Evolutionary conservation across 148 eudicot species (phyloP).

Genomic region (Rhododendron ovatum): DNA sequence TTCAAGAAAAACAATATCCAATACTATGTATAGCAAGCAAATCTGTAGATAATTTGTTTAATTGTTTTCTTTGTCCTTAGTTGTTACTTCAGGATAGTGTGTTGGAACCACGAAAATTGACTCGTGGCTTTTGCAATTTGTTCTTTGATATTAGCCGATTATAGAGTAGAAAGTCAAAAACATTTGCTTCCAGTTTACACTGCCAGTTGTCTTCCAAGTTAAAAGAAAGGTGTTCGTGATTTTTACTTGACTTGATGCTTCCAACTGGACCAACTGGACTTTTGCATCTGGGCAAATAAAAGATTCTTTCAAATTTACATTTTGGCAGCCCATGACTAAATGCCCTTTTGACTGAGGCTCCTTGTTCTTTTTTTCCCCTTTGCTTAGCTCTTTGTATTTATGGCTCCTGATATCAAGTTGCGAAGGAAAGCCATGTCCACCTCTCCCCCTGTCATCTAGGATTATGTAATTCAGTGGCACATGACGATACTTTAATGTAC

Average conservation of each 20-base stretch:
- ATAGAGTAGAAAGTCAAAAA: not conserved
- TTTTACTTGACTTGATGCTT: not conserved
- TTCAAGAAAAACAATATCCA: not conserved
- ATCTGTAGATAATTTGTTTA: not conserved
- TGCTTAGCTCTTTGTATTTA: not conserved
- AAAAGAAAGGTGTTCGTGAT: not conserved
- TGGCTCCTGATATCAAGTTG: not conserved
- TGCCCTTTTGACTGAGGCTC: not conserved
- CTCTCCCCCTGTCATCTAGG: not conserved
- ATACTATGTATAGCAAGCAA: not conserved
- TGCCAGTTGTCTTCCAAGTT: not conserved
- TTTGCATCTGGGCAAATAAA: constrained; percentile 8
- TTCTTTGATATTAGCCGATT: not conserved
- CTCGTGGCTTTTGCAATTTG: not conserved
- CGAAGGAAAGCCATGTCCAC: not conserved
- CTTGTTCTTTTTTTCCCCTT: not conserved
- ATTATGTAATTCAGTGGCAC: not conserved
- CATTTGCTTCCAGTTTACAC: not conserved
- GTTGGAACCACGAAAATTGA: not conserved
- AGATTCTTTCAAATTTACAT: constrained; percentile 5
- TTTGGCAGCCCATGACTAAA: not conserved
- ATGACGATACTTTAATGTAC: not conserved
- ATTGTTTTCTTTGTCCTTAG: not conserved
- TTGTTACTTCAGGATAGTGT: not conserved
- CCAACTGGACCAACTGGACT: constrained; percentile 9